Percentiles rank a stretch among this genome's conserved stretches.
These are phyloP conservation scores for Jasminum sambac DNA, from an alignment of 257 asterid species.

Conservation along the genomic window DNA sequence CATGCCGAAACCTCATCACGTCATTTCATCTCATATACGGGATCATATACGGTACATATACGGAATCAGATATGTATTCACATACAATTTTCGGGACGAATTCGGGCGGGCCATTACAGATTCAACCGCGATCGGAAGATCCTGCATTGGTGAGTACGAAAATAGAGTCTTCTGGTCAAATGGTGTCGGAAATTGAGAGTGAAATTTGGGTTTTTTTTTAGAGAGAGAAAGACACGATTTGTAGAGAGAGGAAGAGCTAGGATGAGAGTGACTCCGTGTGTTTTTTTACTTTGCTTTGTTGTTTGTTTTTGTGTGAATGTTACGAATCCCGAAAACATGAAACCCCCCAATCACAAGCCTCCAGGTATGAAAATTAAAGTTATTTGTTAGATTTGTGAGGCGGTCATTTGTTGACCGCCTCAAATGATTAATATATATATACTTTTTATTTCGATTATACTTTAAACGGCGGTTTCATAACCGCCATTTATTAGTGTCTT, in stretches of 20 bases:
- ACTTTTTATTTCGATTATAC: no score
- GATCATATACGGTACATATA: no score
- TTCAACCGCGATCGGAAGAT: slow-evolving; percentile 25
- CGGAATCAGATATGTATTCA: no score
- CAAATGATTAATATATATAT: no score
- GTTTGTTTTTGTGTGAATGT: slow-evolving; percentile 29
- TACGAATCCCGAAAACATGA: slow-evolving; percentile 59
- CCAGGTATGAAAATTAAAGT: slow-evolving; percentile 36
- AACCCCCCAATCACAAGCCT: slow-evolving; percentile 24
- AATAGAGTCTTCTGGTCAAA: slow-evolving; percentile 15
- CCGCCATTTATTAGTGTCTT: no score
- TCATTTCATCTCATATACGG: no score
- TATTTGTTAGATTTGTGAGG: no score
- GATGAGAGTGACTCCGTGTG: slow-evolving; percentile 39
- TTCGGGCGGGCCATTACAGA: no score
- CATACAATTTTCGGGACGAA: no score
- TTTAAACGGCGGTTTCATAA: no score
- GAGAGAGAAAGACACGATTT: slow-evolving; percentile 49
- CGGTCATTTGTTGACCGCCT: no score
- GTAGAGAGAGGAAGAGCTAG: slow-evolving; percentile 21
- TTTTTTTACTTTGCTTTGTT: slow-evolving; percentile 10
- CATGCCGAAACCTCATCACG: no score
- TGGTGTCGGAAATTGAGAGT: slow-evolving; percentile 37
- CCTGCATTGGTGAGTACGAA: slow-evolving; percentile 37
- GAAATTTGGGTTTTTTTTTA: slow-evolving; percentile 31